These are phyloP conservation scores for Fistulina hepatica DNA, from an alignment of 1,284 basidiomycete species.

Conservation along the genomic window DNA sequence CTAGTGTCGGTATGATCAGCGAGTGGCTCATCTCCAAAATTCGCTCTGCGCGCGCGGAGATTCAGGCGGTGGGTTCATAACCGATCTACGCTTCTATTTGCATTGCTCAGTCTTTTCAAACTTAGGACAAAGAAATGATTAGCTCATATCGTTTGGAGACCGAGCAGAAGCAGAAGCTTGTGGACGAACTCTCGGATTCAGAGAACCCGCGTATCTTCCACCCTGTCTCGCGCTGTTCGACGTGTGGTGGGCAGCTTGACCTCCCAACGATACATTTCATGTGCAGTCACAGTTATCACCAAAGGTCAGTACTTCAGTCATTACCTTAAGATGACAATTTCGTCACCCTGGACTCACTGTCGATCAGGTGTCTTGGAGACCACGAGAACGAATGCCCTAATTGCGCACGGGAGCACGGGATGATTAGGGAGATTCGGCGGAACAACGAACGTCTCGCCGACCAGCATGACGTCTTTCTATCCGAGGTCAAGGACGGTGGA, in stretches of 20 bases:
- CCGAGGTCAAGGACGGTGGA: slow-evolving; percentile 77
- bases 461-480: slow-evolving; percentile 82
- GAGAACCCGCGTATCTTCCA: slow-evolving; percentile 83
- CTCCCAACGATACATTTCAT: slow-evolving; percentile 94
- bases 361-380: slow-evolving; percentile 67
- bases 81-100: too few species aligned
- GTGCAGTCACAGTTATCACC: slow-evolving; percentile 97
- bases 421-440: slow-evolving; percentile 78
- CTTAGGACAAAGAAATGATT: slow-evolving; percentile 75
- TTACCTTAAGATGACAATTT: not conserved
- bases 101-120: slow-evolving; percentile 3
- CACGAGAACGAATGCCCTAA: slow-evolving; percentile 83
- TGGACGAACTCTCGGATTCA: slow-evolving; percentile 69
- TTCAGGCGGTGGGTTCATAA: slow-evolving; percentile 67
- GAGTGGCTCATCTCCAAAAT: slow-evolving; percentile 80
- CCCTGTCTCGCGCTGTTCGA: slow-evolving; percentile 63
- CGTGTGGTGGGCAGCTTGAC: slow-evolving; percentile 82
- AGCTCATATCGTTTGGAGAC: slow-evolving; percentile 83
- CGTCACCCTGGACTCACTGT: slow-evolving; percentile 1
- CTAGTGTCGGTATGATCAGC: slow-evolving; percentile 84
- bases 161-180: slow-evolving; percentile 68
- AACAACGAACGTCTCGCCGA: slow-evolving; percentile 77
- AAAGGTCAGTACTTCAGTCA: slow-evolving; percentile 43
- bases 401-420: slow-evolving; percentile 79
- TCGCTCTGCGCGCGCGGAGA: slow-evolving; percentile 60